Percentiles rank a stretch among this genome's conserved stretches.
Evolutionary conservation across 148 eudicot genomes (phyloP).

Genomic region (Polygonum maritimum): DNA sequence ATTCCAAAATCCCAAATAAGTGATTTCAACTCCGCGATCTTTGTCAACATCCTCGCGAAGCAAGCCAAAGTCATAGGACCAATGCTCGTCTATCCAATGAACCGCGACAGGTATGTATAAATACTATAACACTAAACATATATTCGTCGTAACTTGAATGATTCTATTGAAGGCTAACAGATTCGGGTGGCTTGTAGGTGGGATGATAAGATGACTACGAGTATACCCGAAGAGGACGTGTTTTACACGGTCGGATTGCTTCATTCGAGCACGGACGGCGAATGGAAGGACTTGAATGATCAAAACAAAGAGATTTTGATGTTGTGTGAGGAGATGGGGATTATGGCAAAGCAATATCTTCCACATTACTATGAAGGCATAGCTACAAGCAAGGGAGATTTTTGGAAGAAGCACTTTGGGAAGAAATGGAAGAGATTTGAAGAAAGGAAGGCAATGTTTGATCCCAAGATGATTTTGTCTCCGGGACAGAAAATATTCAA

Average conservation of each 20-base stretch:
- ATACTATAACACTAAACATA: neutral
- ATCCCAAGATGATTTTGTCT: slow-evolving; percentile 76
- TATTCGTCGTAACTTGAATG: neutral
- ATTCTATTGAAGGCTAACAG: neutral
- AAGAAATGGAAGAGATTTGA: slow-evolving; percentile 52
- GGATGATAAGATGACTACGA: slow-evolving; percentile 76
- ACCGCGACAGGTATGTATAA: slow-evolving; percentile 50
- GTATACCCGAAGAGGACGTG: slow-evolving; percentile 64
- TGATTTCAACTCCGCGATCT: slow-evolving; percentile 47
- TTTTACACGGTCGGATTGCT: slow-evolving; percentile 69
- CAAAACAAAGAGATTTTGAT: slow-evolving; percentile 43
- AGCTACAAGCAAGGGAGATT: slow-evolving; percentile 25
- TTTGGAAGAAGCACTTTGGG: slow-evolving; percentile 76
- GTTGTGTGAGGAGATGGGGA: slow-evolving; percentile 47
- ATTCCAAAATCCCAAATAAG: slow-evolving; percentile 55
- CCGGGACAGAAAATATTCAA: slow-evolving; percentile 79
- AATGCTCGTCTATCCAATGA: slow-evolving; percentile 68
- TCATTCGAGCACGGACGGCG: slow-evolving; percentile 35
- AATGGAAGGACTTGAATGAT: slow-evolving; percentile 34
- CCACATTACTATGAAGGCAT: slow-evolving; percentile 31
- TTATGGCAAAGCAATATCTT: slow-evolving; percentile 64
- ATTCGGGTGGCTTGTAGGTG: slow-evolving; percentile 38
- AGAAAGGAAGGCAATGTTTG: slow-evolving; percentile 47
- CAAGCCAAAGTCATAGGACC: slow-evolving; percentile 40
- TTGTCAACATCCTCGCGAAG: slow-evolving; percentile 37